Evolutionary conservation across 2,329 filamentous ascomycete genomes (phyloP).

Genomic region (Pyrenophora seminiperda): DNA sequence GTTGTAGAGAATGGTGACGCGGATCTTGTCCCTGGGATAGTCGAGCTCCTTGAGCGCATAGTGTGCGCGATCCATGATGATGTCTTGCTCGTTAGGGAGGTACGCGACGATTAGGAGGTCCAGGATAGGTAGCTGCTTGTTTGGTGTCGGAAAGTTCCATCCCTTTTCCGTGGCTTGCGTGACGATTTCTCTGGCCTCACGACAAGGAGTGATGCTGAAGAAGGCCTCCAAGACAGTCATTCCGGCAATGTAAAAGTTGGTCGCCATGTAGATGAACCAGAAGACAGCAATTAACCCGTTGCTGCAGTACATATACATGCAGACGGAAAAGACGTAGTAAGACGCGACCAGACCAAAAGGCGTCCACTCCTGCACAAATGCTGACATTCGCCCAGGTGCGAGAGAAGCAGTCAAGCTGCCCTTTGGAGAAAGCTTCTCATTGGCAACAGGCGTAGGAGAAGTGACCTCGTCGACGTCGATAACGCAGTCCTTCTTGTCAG

Average conservation of each 20-base stretch:
- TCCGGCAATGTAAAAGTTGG: constrained; percentile 53
- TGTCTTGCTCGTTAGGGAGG: constrained; percentile 58
- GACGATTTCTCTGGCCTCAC: constrained; percentile 46
- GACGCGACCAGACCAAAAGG: constrained; percentile 50
- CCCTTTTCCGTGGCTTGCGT: constrained; percentile 47
- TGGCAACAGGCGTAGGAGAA: constrained; percentile 10
- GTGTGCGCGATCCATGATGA: constrained; percentile 55
- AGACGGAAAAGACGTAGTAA: constrained; percentile 51
- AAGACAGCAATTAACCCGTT: constrained; percentile 48
- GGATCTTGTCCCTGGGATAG: constrained; percentile 54
- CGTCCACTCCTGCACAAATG: constrained; percentile 49
- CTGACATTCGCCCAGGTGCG: constrained; percentile 23
- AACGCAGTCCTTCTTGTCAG: constrained; percentile 22
- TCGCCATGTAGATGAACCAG: constrained; percentile 53
- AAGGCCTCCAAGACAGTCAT: constrained; percentile 51
- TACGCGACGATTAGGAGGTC: constrained; percentile 58
- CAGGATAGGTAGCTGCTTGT: constrained; percentile 50
- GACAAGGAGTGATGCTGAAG: constrained; percentile 46
- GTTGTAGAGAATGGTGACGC: constrained; percentile 57
- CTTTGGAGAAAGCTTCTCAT: constrained; percentile 11
- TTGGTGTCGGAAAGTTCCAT: constrained; percentile 51
- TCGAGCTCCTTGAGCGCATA: constrained; percentile 55
- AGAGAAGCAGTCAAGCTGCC: constrained; percentile 7
- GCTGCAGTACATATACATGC: constrained; percentile 50
- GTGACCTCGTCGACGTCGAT: constrained; percentile 34